Evolutionary conservation across 140 eudicot species (phyloP), one percentile per base, ranked within the genome.

Genomic region (Oenanthe javanica): DNA sequence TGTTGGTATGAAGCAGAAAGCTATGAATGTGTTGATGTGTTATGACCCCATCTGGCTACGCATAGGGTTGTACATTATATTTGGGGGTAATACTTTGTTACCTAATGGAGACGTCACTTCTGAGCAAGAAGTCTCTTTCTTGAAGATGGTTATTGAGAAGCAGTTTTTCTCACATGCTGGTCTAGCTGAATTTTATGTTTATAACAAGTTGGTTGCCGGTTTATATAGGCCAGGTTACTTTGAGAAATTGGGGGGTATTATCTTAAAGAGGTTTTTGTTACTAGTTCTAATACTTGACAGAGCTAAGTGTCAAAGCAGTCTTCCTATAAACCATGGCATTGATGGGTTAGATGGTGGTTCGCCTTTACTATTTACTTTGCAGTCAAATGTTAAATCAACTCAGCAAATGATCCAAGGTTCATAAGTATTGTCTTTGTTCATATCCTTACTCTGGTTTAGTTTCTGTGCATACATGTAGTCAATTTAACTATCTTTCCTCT

Each of bases 301-400:
- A 88, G 93, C 91, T 70, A 95, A 95, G 88, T 80, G 89, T 73
- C 92, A 90, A 71, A 90, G 96, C 72, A 86, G 92, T 38, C 86
- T 95, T 82, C 99, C 99, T 67, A 89, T 92, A 79, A 87, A 86
- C 78, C 85, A 95, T 84, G 99, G 99, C 43, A 90, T 95, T 76
- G 99, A 95, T 83, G 99, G 97, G 70, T 18, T 89, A 42, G 99
- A 95, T 88, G 99, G 99, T 16, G 99, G 99, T 81, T 95, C 99
- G 72, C 99, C 98, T 81, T 82, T 89, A 70, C 83, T 95, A 82
- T 95, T 95, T 89, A 88, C 91, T 77, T 70, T 84, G n/a, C 85
- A 84, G 70, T 86, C 97, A 31, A 79, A 81, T 57, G 80, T 93
- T 31, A 95, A 89, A 84, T 88, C 99, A 64, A 95, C 96, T 75